Conservation (phyloP, 495 filamentous ascomycete genomes). For the Copromyces sp. region DNA sequence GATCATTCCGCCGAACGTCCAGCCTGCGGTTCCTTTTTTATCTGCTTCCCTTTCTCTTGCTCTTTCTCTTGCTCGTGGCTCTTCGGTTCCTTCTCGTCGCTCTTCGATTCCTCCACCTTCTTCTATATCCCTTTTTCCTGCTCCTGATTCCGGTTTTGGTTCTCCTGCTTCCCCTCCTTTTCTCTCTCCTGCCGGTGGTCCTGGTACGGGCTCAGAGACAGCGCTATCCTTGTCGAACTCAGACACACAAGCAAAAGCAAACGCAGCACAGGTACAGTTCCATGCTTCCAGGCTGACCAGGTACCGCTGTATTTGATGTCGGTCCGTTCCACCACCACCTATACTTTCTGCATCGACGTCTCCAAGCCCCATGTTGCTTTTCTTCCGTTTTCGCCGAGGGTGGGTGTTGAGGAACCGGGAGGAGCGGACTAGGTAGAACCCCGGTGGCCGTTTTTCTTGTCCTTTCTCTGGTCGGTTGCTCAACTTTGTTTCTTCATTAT, state of each 20-base stretch:
- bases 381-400: constrained; percentile 14
- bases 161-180: neutral
- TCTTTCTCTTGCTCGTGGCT: neutral
- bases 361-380: constrained; percentile 7
- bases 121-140: neutral
- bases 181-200: neutral
- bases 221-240: too few relatives aligned
- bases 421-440: constrained; percentile 32
- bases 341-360: constrained; percentile 9
- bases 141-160: neutral
- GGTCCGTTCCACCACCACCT: neutral
- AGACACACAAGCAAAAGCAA: constrained; percentile 58
- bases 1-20: constrained; percentile 34
- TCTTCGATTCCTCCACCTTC: neutral
- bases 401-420: constrained; percentile 11
- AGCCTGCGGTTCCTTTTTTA: constrained; percentile 4
- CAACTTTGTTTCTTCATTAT: neutral
- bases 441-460: neutral
- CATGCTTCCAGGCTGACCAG: constrained; percentile 65
- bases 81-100: neutral
- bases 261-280: constrained; percentile 83
- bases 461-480: neutral
- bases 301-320: constrained; percentile 35
- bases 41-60: neutral
- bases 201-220: constrained; percentile 14